Evolutionary conservation across 805 yeast genomes (phyloP), one percentile per base, ranked within the genome.

Genomic region (Saccharomycopsis schoenii): DNA sequence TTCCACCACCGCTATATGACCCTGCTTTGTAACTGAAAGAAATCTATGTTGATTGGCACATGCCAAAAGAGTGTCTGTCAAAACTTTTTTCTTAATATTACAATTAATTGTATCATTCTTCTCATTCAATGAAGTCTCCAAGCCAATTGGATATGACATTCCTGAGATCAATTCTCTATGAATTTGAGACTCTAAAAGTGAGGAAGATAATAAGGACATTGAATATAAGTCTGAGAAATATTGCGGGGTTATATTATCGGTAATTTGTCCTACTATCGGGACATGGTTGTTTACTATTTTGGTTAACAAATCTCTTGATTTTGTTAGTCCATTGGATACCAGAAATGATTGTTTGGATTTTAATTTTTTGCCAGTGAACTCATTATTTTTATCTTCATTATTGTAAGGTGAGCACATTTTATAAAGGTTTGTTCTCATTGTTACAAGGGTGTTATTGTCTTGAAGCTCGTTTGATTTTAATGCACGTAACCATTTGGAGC

Each of bases 131-230:
- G 21, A 54, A 10, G 68, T 67, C 39, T 69, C 69, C 66, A 78
- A 79, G 0, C 83, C 83, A 17, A 81, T 77, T 0, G 83, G 77
- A 68, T 74, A 80, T 0, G 83, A 77, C 24, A 74, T 68, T 1
- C 83, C 83, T 8, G 82, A 77, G n/a, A 75, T 76, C 61, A 80
- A 67, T 64, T 80, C 83, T 62, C 83, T 68, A 70, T 80, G 82
- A 60, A 77, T 67, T 66, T 79, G 83, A 36, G 80, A 77, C 67
- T 80, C 83, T 37, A 75, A 65, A 51, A 77, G 71, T 2, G 77
- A 70, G 1, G 80, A 72, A 39, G 77, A 74, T 6, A 80, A 73
- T 37, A 78, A 65, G 0, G 80, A 80, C 29, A 79, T 64, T 62
- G 80, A 72, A 66, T 73, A 77, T 61, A 79, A 68, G 66, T 81